Conservation (phyloP, 2,329 filamentous ascomycete genomes). For the Alternaria hordeiaustralica region DNA sequence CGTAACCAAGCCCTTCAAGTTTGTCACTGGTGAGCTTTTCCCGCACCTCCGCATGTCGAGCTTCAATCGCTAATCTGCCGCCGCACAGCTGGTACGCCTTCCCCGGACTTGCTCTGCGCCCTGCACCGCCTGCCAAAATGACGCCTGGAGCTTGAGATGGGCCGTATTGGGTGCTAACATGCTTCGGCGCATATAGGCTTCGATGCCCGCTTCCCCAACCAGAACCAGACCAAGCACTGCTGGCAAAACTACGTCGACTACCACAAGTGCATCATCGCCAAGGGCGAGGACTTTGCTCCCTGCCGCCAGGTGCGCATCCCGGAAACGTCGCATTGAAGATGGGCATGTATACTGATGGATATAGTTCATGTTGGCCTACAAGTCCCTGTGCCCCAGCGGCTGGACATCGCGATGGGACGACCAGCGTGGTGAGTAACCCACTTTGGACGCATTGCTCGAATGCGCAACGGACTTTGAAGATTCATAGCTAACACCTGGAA, state of each 20-base stretch:
- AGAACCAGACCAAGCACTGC: constrained; percentile 99
- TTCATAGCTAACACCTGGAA: constrained; percentile 6
- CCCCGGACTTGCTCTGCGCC: constrained; percentile 15
- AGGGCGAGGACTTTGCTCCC: constrained; percentile 97
- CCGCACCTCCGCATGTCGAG: constrained; percentile 16
- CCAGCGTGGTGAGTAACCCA: constrained; percentile 76
- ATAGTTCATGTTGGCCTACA: constrained; percentile 96
- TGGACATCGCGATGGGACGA: constrained; percentile 97
- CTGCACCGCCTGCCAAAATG: constrained; percentile 7
- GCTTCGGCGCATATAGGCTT: constrained; percentile 69
- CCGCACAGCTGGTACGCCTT: constrained; percentile 50
- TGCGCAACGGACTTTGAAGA: not conserved
- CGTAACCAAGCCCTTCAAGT: constrained; percentile 99
- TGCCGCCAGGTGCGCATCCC: constrained; percentile 80
- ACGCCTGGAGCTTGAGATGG: not conserved
- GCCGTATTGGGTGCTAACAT: constrained; percentile 24
- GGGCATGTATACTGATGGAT: constrained; percentile 17
- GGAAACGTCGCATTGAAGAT: not conserved
- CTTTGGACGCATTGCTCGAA: too few relatives aligned
- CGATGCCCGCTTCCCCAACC: constrained; percentile 98
- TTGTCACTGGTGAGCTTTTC: constrained; percentile 85
- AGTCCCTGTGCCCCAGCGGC: constrained; percentile 93
- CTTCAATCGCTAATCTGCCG: constrained; percentile 38
- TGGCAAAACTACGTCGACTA: constrained; percentile 99
- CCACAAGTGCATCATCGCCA: constrained; percentile 98